Percentiles rank a stretch among this genome's conserved stretches.
These are phyloP conservation scores for Leishmania mexicana DNA, from an alignment of 208 protist species.

Conservation along the genomic window DNA sequence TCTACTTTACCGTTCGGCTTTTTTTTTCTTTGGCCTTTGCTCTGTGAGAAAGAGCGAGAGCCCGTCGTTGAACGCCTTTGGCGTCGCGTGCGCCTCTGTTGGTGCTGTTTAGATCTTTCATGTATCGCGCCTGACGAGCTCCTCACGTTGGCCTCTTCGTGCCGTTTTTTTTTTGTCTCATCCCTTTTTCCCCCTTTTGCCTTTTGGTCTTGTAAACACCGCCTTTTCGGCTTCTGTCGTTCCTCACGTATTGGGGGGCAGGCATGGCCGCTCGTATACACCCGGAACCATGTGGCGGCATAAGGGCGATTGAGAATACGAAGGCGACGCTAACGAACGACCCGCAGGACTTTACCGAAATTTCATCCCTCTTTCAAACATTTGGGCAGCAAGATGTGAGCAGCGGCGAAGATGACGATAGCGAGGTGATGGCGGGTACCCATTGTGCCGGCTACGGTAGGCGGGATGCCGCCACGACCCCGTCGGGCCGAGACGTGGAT, in stretches of 20 bases:
- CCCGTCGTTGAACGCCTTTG: neutral
- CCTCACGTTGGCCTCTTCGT: neutral
- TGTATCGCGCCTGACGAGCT: neutral
- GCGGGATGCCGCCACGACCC: neutral
- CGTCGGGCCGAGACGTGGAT: neutral
- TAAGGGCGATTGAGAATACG: neutral
- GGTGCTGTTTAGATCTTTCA: neutral
- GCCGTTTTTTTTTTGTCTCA: neutral
- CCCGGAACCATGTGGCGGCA: neutral
- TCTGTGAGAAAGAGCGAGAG: neutral
- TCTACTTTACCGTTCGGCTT: neutral
- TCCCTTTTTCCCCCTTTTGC: neutral
- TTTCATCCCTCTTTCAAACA: conserved; percentile 59
- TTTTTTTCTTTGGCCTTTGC: neutral
- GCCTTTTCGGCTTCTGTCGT: neutral
- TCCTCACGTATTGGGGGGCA: neutral
- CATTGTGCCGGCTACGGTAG: conserved; percentile 5
- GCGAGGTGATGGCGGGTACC: conserved; percentile 5
- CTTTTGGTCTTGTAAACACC: neutral
- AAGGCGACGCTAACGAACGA: conserved; percentile 31
- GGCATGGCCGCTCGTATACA: neutral
- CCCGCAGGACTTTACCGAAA: conserved; percentile 43
- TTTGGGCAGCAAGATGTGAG: conserved; percentile 33
- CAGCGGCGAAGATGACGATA: conserved; percentile 30
- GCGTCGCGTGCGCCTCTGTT: neutral